Base-by-base conservation (phyloP, 2,329 filamentous ascomycete genomes). In the Penicillium sp. region DNA sequence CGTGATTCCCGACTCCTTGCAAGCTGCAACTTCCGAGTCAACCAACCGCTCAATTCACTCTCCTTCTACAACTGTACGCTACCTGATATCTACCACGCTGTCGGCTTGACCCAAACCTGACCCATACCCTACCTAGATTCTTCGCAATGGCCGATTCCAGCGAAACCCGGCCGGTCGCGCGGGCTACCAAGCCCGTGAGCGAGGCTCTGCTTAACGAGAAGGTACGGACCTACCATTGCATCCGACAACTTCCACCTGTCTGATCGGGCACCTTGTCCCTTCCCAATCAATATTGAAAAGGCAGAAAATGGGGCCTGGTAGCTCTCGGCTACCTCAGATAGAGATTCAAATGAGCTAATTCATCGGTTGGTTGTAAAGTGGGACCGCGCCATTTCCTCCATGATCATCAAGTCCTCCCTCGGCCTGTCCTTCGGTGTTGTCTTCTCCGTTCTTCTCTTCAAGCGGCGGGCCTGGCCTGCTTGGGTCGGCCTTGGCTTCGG, bases 131-230 rank as follows among this genome's bases (percentile, higher is more conserved):
- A 45, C 52, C 35, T 51, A 69, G 67, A 65, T 65, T 63, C 51
- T 63, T 65, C 75, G 75, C 75, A 75, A 87, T 88, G 85, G 82
- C 85, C 77, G 84, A 87, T 73, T 75, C 76, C 63, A 78, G 69
- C 65, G 78, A 81, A 81, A 82, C 83, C 76, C 80, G 76, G 76
- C 82, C 86, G 69, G 84, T 87, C 71, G 84, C 85, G 78, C 84
- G 92, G 71, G 82, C 87, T 65, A 86, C 80, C 76, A 85, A 86
- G 80, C 94, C 95, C 67, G 90, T 97, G 82, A 98, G 94, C 85
- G 95, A 99, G 85, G 92, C 94, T 75, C 88, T 99, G 74, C 87
- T 99, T 76, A 98, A 98, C 81, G 95, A 99, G 83, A 99, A 99
- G 93, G 95, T 97, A 88, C 54, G 58, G 55, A 30, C 52, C 30